Evolutionary conservation across 805 yeast genomes (phyloP).

Genomic region (Zygotorulaspora florentina): DNA sequence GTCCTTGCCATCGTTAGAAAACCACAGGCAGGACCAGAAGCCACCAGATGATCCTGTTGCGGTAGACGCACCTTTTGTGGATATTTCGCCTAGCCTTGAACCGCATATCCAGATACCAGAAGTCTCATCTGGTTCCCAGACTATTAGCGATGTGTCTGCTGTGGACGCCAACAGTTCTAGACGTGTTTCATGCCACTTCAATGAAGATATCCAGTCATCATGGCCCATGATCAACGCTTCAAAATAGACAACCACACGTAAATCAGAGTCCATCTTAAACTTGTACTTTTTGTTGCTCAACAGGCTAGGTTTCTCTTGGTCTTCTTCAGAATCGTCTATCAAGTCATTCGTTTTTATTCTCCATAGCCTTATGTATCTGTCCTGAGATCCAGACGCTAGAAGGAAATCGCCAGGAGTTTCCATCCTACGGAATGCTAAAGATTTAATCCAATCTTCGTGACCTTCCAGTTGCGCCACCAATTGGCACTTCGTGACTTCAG

Average conservation of each 20-base stretch:
- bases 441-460: constrained; percentile 95
- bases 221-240: constrained; percentile 97
- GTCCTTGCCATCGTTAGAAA: constrained; percentile 39
- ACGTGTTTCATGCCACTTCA: constrained; percentile 66
- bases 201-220: constrained; percentile 92
- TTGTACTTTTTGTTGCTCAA: constrained; percentile 71
- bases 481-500: constrained; percentile 24
- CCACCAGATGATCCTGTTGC: constrained; percentile 94
- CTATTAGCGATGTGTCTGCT: constrained; percentile 88
- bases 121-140: constrained; percentile 84
- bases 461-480: constrained; percentile 64
- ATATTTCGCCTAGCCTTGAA: constrained; percentile 81
- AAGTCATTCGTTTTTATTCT: constrained; percentile 53
- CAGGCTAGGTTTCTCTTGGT: constrained; percentile 43
- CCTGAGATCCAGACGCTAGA: constrained; percentile 90
- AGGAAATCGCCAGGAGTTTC: constrained; percentile 49
- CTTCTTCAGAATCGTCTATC: constrained; percentile 55
- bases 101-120: constrained; percentile 90
- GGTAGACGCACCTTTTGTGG: constrained; percentile 94
- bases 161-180: constrained; percentile 73
- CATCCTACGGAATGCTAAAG: constrained; percentile 52
- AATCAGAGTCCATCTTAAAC: constrained; percentile 39
- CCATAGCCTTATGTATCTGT: constrained; percentile 89
- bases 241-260: constrained; percentile 59
- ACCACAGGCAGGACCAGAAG: constrained; percentile 71